Evolutionary conservation across 192 early-diverging fungal species (phyloP).

Genomic region (Rhizophagus prolifer): DNA sequence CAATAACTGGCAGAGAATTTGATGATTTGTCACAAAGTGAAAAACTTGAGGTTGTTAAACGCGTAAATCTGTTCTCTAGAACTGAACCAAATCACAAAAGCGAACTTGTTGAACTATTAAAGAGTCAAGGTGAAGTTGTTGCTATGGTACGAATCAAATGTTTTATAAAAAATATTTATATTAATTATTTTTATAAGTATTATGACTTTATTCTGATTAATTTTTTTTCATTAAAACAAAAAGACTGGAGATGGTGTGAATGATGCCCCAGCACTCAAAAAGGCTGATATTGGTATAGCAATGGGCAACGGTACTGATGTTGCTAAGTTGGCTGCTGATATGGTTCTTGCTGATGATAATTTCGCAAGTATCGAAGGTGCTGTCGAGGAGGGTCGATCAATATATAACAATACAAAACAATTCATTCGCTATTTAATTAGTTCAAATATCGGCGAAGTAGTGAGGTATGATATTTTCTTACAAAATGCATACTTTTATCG

Average conservation of each 20-base stretch:
- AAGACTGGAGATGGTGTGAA: constrained; percentile 98
- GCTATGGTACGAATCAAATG: constrained; percentile 65
- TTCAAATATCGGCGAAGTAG: constrained; percentile 99
- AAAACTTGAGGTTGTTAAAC: constrained; percentile 69
- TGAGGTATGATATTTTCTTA: constrained; percentile 47
- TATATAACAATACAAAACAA: constrained; percentile 99
- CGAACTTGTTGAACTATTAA: constrained; percentile 89
- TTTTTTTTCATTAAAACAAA: not conserved
- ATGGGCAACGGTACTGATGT: constrained; percentile 99
- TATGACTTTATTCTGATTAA: not conserved
- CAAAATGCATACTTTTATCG: no score
- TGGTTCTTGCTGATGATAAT: constrained; percentile 99
- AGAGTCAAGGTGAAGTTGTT: constrained; percentile 78
- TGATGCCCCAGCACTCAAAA: constrained; percentile 96
- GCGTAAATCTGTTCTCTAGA: constrained; percentile 87
- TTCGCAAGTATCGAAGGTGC: constrained; percentile 98
- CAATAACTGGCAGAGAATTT: constrained; percentile 94
- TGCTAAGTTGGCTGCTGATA: constrained; percentile 96
- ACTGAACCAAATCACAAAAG: constrained; percentile 96
- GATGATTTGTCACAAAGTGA: constrained; percentile 75
- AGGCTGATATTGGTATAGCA: constrained; percentile 98
- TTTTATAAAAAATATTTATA: not conserved
- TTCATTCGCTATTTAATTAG: constrained; percentile 98
- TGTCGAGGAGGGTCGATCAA: constrained; percentile 95
- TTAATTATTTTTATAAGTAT: not conserved